Evolutionary conservation across 2,329 filamentous ascomycete species (phyloP).

Genomic region (Lasiodiplodia sp.): DNA sequence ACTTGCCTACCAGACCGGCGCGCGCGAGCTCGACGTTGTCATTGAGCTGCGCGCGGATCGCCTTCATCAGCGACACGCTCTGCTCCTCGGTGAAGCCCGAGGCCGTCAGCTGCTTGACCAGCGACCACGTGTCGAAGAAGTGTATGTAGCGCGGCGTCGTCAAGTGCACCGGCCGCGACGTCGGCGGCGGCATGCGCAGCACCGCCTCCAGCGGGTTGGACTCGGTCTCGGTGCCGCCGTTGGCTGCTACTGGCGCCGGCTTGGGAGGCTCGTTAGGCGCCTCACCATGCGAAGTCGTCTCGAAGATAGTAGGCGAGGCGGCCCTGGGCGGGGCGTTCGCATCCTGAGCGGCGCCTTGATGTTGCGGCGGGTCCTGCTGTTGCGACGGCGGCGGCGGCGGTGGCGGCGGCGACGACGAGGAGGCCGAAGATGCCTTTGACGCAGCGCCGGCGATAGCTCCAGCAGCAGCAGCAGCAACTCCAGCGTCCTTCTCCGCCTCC

Average conservation of each 20-base stretch:
- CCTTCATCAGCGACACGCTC: conserved; percentile 90
- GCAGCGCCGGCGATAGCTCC: neutral
- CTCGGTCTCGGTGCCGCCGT: conserved; percentile 32
- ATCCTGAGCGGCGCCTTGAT: neutral
- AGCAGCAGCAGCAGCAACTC: neutral
- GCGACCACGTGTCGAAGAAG: conserved; percentile 93
- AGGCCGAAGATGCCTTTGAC: neutral
- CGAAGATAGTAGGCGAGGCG: conserved; percentile 20
- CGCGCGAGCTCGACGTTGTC: conserved; percentile 83
- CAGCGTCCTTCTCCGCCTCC: neutral
- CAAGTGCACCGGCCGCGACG: conserved; percentile 69
- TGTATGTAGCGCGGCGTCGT: conserved; percentile 83
- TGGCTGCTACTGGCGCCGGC: conserved; percentile 16
- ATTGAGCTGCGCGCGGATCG: conserved; percentile 77
- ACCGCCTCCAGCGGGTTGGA: conserved; percentile 50
- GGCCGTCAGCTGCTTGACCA: conserved; percentile 79
- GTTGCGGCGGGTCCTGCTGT: neutral
- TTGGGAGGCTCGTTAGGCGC: conserved; percentile 6
- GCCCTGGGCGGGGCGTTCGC: conserved; percentile 13
- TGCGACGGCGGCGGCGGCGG: neutral
- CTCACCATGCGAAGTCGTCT: conserved; percentile 8
- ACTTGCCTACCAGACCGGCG: conserved; percentile 83
- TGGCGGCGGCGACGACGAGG: neutral
- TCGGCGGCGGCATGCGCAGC: conserved; percentile 50
- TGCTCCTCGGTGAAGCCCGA: conserved; percentile 78